Evolutionary conservation across 805 yeast species (phyloP).

Genomic region (Zygosaccharomyces siamensis): DNA sequence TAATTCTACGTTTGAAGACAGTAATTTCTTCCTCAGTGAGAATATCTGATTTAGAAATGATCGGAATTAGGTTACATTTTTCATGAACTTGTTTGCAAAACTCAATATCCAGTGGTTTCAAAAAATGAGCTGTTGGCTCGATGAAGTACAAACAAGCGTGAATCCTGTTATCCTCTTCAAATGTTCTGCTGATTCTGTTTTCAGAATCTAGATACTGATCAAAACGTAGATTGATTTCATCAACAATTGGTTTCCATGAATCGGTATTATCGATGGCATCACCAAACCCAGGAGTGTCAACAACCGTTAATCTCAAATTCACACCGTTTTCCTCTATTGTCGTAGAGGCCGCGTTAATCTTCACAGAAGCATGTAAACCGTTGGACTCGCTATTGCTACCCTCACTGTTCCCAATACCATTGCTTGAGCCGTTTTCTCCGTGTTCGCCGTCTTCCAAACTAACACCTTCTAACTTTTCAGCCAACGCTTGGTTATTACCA

Average conservation of each 20-base stretch:
- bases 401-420: slow-evolving; percentile 7
- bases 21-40: slow-evolving; percentile 79
- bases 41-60: slow-evolving; percentile 92
- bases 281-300: slow-evolving; percentile 94
- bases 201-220: slow-evolving; percentile 88
- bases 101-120: slow-evolving; percentile 82
- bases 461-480: slow-evolving; percentile 14
- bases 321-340: slow-evolving; percentile 94
- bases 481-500: slow-evolving; percentile 7
- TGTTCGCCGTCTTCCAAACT: slow-evolving; percentile 14
- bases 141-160: slow-evolving; percentile 93
- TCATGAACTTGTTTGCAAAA: slow-evolving; percentile 84
- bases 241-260: slow-evolving; percentile 86
- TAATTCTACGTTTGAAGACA: slow-evolving; percentile 69
- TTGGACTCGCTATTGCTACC: slow-evolving; percentile 40
- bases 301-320: slow-evolving; percentile 71
- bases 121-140: slow-evolving; percentile 94
- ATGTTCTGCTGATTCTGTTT: slow-evolving; percentile 70
- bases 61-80: slow-evolving; percentile 89
- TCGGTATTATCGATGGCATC: slow-evolving; percentile 76
- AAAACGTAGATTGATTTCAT: slow-evolving; percentile 80
- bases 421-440: slow-evolving; percentile 12
- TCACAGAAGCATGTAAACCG: slow-evolving; percentile 37
- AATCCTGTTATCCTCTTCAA: slow-evolving; percentile 72
- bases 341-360: slow-evolving; percentile 55